phyloP scores from a whole-genome alignment of 352 stramenopile genomes.

The Elongisporangium undulatum region DNA sequence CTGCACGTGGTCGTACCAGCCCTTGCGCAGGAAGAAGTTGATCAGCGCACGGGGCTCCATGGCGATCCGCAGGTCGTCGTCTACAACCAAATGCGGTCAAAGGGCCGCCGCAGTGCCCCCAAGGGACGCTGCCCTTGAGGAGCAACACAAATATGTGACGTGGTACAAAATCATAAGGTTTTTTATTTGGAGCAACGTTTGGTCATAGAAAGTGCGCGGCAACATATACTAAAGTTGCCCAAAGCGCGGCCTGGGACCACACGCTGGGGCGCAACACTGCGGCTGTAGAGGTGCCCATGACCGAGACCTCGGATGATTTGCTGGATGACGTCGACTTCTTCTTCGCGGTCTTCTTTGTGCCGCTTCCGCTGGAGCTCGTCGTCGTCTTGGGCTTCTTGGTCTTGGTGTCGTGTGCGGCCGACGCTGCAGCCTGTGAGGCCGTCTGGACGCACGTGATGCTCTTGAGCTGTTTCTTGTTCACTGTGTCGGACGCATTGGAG shows the following conservation, averaged over 20 bases:
- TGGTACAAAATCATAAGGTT: background rate
- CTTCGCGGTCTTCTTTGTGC: background rate
- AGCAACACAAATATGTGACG: background rate
- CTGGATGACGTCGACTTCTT: background rate
- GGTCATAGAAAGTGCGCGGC: background rate
- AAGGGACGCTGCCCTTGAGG: background rate
- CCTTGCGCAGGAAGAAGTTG: constrained; percentile 87
- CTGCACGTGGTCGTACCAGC: constrained; percentile 86
- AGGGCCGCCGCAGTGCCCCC: no score
- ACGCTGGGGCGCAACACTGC: background rate
- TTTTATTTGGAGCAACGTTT: background rate
- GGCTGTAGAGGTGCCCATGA: background rate
- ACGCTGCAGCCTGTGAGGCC: background rate
- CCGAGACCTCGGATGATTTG: background rate
- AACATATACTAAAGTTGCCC: background rate
- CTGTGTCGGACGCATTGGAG: constrained; percentile 7
- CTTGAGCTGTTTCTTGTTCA: constrained; percentile 13
- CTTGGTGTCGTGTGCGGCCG: background rate
- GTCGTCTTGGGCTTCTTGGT: background rate
- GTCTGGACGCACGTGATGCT: constrained; percentile 12
- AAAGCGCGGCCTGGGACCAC: background rate
- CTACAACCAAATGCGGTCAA: background rate
- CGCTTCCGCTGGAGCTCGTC: background rate
- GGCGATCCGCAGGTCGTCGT: background rate
- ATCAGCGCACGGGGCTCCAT: constrained; percentile 70